Evolutionary conservation across 192 early-diverging fungal species (phyloP), one percentile per base, ranked within the genome.

Genomic region (Phycomyces blakesleeanus): DNA sequence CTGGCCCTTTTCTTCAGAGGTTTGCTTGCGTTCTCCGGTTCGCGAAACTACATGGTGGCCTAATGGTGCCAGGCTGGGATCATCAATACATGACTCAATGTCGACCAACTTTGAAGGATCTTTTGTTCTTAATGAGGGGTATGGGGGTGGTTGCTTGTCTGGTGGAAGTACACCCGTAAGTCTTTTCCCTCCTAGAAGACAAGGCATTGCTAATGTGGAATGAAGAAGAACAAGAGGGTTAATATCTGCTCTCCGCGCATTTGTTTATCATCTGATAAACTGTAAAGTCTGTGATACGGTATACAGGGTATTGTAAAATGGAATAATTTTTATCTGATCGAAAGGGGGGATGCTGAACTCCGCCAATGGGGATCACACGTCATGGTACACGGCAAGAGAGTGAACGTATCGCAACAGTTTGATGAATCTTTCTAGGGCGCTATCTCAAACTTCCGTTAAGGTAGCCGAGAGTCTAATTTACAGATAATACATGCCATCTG

Each of bases 71-170:
- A 83, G 69, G n/a, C 69, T 59, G 10, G 81, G 81, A 50, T 83
- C 63, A 49, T 83, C 81, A 50, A 83, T 79, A 68, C 81, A 83
- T n/a, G 81, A 57, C 37, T 83, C 81, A 55, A 83, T 83, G 64
- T 83, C 81, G 69, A 59, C 56, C 57, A 59, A 18, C 11, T 47
- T 42, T 6, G 10, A 21, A 27, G 21, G 27, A n/a, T 26, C 38
- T 20, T 50, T 24, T 14, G 26, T 18, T 14, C 24, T 42, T 38
- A 61, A 38, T 7, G 37, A 51, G 12, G 25, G 29, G 10, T 61
- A 22, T 26, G 29, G 47, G 3, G 49, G 47, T 15, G 59, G 59
- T 8, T 61, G 59, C 49, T 37, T 50, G 7, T 61, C 59, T 15
- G 49, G 47, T 37, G 59, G 59, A 15, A 61, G 34, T 37, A 61